Conservation (phyloP, 2,329 filamentous ascomycete species). For the Pseudogymnoascus verrucosus region DNA sequence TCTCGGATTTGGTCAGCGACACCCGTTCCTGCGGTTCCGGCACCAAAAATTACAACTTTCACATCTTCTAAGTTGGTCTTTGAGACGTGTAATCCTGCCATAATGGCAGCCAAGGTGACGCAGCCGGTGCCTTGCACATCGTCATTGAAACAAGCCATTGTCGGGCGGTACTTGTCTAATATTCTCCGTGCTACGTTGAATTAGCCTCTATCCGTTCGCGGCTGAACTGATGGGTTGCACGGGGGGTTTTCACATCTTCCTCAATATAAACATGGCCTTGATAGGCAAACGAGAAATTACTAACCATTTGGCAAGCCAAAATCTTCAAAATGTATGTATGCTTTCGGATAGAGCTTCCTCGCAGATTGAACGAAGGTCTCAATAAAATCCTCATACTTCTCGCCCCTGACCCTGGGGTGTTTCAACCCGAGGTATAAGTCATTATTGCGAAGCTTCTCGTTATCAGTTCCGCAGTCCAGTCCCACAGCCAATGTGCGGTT, state of each 20-base stretch:
- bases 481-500: slow-evolving; percentile 72
- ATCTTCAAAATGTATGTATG: slow-evolving; percentile 86
- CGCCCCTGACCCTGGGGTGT: slow-evolving; percentile 57
- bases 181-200: slow-evolving; percentile 48
- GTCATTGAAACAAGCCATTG: slow-evolving; percentile 83
- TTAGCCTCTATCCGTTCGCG: not conserved
- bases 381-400: slow-evolving; percentile 69
- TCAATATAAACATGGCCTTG: not conserved
- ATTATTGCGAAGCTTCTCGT: slow-evolving; percentile 64
- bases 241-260: not conserved
- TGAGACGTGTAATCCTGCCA: slow-evolving; percentile 65
- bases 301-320: slow-evolving; percentile 68
- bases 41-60: slow-evolving; percentile 68
- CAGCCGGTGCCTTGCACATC: slow-evolving; percentile 86
- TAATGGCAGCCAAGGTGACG: slow-evolving; percentile 75
- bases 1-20: slow-evolving; percentile 81
- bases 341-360: slow-evolving; percentile 63
- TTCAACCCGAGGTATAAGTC: slow-evolving; percentile 71
- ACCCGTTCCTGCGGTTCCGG: slow-evolving; percentile 74
- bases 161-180: slow-evolving; percentile 63
- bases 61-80: slow-evolving; percentile 59
- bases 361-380: slow-evolving; percentile 64
- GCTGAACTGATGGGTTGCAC: not conserved
- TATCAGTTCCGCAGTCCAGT: slow-evolving; percentile 80
- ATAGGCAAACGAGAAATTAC: slow-evolving; percentile 9